Evolutionary conservation across 2,329 filamentous ascomycete genomes (phyloP), one percentile per base, ranked within the genome.

Genomic region (Zymoseptoria brevis): DNA sequence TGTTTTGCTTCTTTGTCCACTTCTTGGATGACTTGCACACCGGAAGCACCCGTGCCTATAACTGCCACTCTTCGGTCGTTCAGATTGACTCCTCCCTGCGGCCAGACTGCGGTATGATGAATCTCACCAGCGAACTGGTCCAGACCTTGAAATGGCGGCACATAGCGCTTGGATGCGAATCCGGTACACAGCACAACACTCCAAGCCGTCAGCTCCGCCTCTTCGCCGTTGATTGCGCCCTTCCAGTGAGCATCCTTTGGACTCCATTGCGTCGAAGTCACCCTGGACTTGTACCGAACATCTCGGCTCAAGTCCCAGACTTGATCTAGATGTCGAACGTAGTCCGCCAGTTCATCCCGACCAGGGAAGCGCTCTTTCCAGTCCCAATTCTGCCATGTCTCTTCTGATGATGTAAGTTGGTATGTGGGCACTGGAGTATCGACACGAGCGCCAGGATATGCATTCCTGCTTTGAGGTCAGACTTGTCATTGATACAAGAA

Each of bases 291-390:
- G 70, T 83, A 85, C 1, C 77, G 74, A 21, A 76, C 77, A 59
- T 85, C 81, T 64, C 84, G 84, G 66, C 78, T 82, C 35, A 86
- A 71, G 21, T 77, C 72, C 8, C 83, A 65, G 2, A 80, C 76
- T 56, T 80, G 78, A 54, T 84, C 83, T 11, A 84, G 79, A 52
- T 84, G 80, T n/a, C 81, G 77, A 64, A 86, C 86, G 67, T 86
- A 86, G 3, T 68, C 68, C 9, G 22, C 19, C 1, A 86, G 73
- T 45, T 86, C 68, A 19, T 61, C 41, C 13, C 53, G 50, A 16
- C 24, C 50, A 9, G 59, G 59, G 24, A 55, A 61, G 19, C 50
- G 55, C 45, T 61, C 56, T 7, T 59, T 64, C 67, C 82, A 87
- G 24, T 74, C 82, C 81, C 81, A 86, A 2, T 78, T 77, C 67